These are phyloP conservation scores for Tricladium varicosporioides DNA, from an alignment of 2,329 filamentous ascomycete genomes.

Conservation along the genomic window DNA sequence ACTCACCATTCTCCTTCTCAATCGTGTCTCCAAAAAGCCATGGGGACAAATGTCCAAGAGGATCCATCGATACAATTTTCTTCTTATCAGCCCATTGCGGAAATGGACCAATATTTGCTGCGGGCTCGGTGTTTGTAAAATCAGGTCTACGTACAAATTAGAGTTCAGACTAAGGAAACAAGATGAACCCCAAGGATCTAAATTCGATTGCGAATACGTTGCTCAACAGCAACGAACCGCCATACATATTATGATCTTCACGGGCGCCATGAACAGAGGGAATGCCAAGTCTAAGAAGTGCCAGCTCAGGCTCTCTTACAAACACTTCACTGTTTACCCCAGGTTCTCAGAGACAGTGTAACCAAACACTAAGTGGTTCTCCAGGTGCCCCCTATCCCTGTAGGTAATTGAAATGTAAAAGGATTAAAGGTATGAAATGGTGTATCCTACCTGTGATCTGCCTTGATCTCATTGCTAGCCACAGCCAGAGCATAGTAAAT, in stretches of 20 bases:
- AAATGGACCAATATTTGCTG: slow-evolving; percentile 84
- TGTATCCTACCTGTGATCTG: slow-evolving; percentile 63
- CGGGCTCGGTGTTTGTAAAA: slow-evolving; percentile 85
- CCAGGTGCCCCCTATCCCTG: too few species aligned
- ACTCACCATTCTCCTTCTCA: slow-evolving; percentile 65
- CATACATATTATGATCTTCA: too few species aligned
- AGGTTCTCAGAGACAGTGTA: too few species aligned
- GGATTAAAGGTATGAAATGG: not conserved
- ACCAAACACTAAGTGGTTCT: too few species aligned
- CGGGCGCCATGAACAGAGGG: too few species aligned
- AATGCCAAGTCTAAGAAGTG: too few species aligned
- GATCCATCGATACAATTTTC: slow-evolving; percentile 98
- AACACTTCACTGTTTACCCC: too few species aligned
- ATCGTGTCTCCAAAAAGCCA: slow-evolving; percentile 81
- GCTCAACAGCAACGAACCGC: too few species aligned
- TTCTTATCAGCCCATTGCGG: slow-evolving; percentile 84
- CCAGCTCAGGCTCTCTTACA: too few species aligned
- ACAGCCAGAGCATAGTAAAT: slow-evolving; percentile 94
- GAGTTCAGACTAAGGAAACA: slow-evolving; percentile 1
- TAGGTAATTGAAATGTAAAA: not conserved
- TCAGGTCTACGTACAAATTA: slow-evolving; percentile 47
- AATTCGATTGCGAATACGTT: too few species aligned
- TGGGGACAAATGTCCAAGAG: slow-evolving; percentile 81
- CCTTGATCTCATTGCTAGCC: slow-evolving; percentile 82
- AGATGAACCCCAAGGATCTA: too few species aligned